Evolutionary conservation across 805 yeast species (phyloP).

Genomic region (Ogataea nonfermentans): DNA sequence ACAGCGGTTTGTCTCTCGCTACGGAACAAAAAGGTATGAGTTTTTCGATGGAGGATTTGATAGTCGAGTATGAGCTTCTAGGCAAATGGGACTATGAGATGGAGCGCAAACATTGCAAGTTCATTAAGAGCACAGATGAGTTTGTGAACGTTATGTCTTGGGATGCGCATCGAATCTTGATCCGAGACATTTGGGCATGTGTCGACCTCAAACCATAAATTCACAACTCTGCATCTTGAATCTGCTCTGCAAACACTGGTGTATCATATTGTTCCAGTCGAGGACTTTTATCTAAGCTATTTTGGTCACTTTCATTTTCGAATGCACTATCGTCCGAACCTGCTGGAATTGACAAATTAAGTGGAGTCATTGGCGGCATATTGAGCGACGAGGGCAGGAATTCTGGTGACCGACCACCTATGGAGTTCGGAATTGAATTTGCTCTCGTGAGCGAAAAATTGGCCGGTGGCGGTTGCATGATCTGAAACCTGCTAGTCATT

Average conservation of each 20-base stretch:
- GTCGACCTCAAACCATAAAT: conserved; percentile 16
- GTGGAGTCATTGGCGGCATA: conserved; percentile 39
- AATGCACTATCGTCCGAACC: conserved; percentile 20
- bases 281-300: conserved; percentile 2
- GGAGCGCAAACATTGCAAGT: conserved; percentile 20
- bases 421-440: conserved; percentile 26
- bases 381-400: conserved; percentile 34
- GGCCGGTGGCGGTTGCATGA: conserved; percentile 6
- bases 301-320: conserved; percentile 21
- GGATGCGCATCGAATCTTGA: conserved; percentile 20
- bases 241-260: conserved; percentile 23
- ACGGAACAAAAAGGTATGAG: conserved; percentile 18
- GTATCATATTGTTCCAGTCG: conserved; percentile 8
- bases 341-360: conserved; percentile 28
- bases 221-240: conserved; percentile 22
- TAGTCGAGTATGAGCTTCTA: conserved; percentile 20
- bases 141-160: conserved; percentile 17
- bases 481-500: conserved; percentile 22
- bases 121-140: conserved; percentile 17
- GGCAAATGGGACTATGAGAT: conserved; percentile 24
- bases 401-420: conserved; percentile 35
- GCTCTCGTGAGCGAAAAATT: conserved; percentile 18
- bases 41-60: conserved; percentile 12
- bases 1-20: conserved; percentile 24
- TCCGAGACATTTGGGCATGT: conserved; percentile 25